Conservation (phyloP, 2,329 filamentous ascomycete species). For the Pestalotiopsis fici region DNA sequence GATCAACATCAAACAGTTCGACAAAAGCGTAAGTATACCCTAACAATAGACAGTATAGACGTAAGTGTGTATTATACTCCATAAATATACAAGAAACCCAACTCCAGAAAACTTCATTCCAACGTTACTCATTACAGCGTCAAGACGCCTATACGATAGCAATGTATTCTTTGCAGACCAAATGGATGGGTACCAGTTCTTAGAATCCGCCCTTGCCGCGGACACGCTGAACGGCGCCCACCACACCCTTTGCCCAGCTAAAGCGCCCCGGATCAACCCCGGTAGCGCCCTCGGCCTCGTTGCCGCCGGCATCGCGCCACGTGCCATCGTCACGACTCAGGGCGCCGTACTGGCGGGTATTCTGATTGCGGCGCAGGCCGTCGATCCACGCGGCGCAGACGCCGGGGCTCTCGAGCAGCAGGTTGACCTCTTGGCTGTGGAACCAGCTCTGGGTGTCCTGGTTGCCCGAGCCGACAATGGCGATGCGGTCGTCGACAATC, state of each 20-base stretch:
- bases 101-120: background rate
- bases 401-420: constrained; percentile 67
- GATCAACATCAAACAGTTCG: too few species aligned
- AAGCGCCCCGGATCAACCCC: constrained; percentile 50
- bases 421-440: constrained; percentile 76
- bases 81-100: background rate
- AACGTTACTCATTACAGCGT: background rate
- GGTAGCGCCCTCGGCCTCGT: constrained; percentile 43
- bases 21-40: too few species aligned
- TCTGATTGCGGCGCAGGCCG: constrained; percentile 65
- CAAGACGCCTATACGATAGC: too few species aligned
- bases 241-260: constrained; percentile 24
- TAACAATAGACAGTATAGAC: background rate
- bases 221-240: constrained; percentile 27
- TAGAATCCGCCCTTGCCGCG: constrained; percentile 29
- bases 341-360: constrained; percentile 60
- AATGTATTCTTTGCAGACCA: background rate
- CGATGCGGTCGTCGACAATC: constrained; percentile 69
- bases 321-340: constrained; percentile 57
- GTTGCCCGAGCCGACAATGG: constrained; percentile 75
- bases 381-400: constrained; percentile 67
- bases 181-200: too few species aligned
- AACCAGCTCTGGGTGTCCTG: constrained; percentile 82
- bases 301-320: constrained; percentile 57
- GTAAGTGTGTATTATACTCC: background rate